A percentile compares a stretch with the other conserved stretches of the same genome.
Conservation (phyloP, 2,329 filamentous ascomycete species). For the Pyrenochaeta sp. region DNA sequence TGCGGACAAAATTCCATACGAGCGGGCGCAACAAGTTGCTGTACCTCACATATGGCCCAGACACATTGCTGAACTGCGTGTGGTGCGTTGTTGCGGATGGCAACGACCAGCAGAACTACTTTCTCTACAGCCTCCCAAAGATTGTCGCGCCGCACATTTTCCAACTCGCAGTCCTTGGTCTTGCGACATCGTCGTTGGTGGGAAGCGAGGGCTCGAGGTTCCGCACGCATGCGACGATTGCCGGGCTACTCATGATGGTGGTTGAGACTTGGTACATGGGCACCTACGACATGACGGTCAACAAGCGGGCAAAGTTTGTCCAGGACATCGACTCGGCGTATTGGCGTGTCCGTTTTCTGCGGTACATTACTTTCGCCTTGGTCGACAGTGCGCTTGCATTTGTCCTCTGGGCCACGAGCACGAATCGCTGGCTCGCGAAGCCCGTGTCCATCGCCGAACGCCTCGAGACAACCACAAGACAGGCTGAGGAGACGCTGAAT, state of each 20-base stretch:
- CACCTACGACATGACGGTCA: conserved; percentile 71
- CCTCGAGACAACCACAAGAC: conserved; percentile 66
- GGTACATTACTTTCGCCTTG: conserved; percentile 69
- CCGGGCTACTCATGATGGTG: conserved; percentile 65
- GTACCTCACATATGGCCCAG: conserved; percentile 84
- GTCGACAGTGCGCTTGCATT: conserved; percentile 71
- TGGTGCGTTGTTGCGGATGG: conserved; percentile 73
- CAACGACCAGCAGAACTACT: conserved; percentile 73
- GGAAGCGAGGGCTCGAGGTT: conserved; percentile 72
- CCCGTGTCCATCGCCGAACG: conserved; percentile 71
- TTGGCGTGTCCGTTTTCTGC: conserved; percentile 72
- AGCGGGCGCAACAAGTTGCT: conserved; percentile 74
- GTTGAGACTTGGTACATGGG: conserved; percentile 72
- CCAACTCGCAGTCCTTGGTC: conserved; percentile 76
- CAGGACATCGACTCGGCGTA: conserved; percentile 74
- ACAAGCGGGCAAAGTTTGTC: conserved; percentile 67
- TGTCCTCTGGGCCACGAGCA: conserved; percentile 78
- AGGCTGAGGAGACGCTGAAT: conserved; percentile 67
- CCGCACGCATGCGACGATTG: conserved; percentile 74
- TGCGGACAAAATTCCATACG: conserved; percentile 70
- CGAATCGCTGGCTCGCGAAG: conserved; percentile 77
- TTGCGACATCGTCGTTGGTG: conserved; percentile 75
- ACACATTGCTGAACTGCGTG: conserved; percentile 75
- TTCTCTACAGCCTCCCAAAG: conserved; percentile 80
- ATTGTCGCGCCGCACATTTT: conserved; percentile 79